These are phyloP conservation scores for Lecanicillium sp. DNA, from an alignment of 2,329 filamentous ascomycete genomes.

Conservation along the genomic window DNA sequence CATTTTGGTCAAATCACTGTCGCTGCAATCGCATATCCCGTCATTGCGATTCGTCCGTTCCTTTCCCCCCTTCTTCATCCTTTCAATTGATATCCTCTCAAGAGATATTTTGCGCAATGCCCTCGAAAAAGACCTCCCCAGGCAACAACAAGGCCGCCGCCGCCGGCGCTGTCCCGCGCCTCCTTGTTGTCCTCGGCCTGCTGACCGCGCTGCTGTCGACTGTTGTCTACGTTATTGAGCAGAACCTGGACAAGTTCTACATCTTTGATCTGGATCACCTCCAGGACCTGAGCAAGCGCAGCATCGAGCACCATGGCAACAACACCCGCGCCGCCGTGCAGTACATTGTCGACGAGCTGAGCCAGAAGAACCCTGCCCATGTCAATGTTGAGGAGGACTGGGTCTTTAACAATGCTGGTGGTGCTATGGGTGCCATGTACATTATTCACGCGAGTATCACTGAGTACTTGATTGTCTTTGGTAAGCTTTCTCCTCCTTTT, in stretches of 20 bases:
- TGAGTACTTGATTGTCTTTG: slow-evolving; percentile 86
- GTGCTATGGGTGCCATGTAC: slow-evolving; percentile 88
- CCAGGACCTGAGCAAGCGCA: slow-evolving; percentile 57
- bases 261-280: slow-evolving; percentile 64
- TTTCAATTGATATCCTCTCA: slow-evolving; percentile 5
- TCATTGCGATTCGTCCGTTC: slow-evolving; percentile 1
- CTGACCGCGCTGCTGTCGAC: slow-evolving; percentile 46
- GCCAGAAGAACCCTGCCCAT: slow-evolving; percentile 39
- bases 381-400: slow-evolving; percentile 70
- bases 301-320: slow-evolving; percentile 62
- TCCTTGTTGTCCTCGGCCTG: slow-evolving; percentile 42
- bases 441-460: slow-evolving; percentile 84
- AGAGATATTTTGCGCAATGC: slow-evolving; percentile 8
- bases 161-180: slow-evolving; percentile 20
- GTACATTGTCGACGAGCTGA: slow-evolving; percentile 62
- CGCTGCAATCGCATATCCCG: slow-evolving; percentile 2
- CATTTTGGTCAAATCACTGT: not conserved
- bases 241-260: slow-evolving; percentile 58
- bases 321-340: slow-evolving; percentile 61
- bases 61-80: not conserved
- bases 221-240: slow-evolving; percentile 47
- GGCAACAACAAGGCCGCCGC: not conserved
- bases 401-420: slow-evolving; percentile 88
- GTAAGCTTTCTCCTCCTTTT: slow-evolving; percentile 18
- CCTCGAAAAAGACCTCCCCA: slow-evolving; percentile 7